Conservation (phyloP, 768 basidiomycete species). For the Auricularia cornea region DNA sequence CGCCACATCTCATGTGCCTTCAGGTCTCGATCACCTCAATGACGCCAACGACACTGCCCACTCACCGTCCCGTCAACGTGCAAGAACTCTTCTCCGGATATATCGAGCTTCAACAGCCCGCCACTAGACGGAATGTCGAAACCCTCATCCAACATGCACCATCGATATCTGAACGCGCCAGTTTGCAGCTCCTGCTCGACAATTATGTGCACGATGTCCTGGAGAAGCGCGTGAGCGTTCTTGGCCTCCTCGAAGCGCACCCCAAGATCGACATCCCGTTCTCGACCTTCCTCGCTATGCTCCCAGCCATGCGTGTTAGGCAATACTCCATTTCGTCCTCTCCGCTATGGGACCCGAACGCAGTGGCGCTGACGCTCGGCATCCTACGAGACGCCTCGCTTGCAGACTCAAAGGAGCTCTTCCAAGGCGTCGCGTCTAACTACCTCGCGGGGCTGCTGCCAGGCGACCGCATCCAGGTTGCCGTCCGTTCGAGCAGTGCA, state of each 20-base stretch:
- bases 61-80: too few relatives aligned
- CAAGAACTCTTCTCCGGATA: constrained; percentile 35
- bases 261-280: constrained; percentile 30
- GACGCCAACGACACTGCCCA: constrained; percentile 33
- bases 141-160: constrained; percentile 19
- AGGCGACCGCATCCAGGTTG: constrained; percentile 36
- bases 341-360: constrained; percentile 35
- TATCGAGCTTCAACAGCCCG: constrained; percentile 41
- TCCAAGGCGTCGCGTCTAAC: constrained; percentile 40
- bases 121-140: constrained; percentile 34
- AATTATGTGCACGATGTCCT: constrained; percentile 28
- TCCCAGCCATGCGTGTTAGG: constrained; percentile 40
- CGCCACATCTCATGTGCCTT: not conserved
- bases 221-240: constrained; percentile 29
- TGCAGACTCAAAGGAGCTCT: constrained; percentile 25
- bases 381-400: constrained; percentile 33
- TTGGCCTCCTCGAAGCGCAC: constrained; percentile 34
- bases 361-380: constrained; percentile 36
- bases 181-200: constrained; percentile 23
- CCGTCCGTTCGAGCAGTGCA: constrained; percentile 29
- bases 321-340: constrained; percentile 47
- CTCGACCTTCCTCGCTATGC: constrained; percentile 30
- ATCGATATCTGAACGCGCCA: constrained; percentile 12
- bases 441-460: constrained; percentile 33
- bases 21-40: constrained; percentile 30